Base-by-base conservation (phyloP, 495 filamentous ascomycete genomes). In the Tetracladium marchalianum region DNA sequence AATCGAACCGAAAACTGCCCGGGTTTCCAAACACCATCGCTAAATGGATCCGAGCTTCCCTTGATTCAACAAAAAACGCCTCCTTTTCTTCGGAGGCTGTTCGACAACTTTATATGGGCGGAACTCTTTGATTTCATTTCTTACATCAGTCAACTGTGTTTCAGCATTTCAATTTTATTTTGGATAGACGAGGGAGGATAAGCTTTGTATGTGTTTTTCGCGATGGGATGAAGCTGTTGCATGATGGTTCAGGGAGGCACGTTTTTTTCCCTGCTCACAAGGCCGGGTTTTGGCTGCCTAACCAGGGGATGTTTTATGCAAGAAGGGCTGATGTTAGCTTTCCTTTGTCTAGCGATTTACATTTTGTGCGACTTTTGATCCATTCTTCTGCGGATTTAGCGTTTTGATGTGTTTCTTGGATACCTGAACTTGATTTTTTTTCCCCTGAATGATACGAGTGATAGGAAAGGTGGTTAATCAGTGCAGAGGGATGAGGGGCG, bases 241-340 rank as follows among this genome's bases (percentile, higher is more conserved):
- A 35, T 24, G 17, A 1, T 4, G 34, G 22, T 39, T 51, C 49
- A 31, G 43, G 24, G 47, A 48, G 47, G 35, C 35, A 47, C 27
- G 43, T 40, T 24, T 43, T 50, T 55, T 55, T 55, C 47, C 52
- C 60, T 34, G 41, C 41, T 44, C 41, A 35, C 41, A 44, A 44
- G 41, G 41, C 19, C 19, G 41, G 41, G 41, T 44, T 44, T 44
- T 44, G 31, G 12, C 41, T 44, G 41, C 18, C 11, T 32, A 34
- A 27, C 22, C 22, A 27, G 22, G 22, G 22, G 22, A 27, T 7
- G 22, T 27, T 27, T 27, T 27, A 27, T 27, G 7, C 41, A 44
- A 16, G 6, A 44, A 35, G 41, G 41, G 41, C 11, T 19, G 41
- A 35, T 34, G 41, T 44, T n/a, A 3, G 7, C 3, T 27, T 27